phyloP scores from a whole-genome alignment of 2,329 filamentous ascomycete species.

The Penicillium nordicum region DNA sequence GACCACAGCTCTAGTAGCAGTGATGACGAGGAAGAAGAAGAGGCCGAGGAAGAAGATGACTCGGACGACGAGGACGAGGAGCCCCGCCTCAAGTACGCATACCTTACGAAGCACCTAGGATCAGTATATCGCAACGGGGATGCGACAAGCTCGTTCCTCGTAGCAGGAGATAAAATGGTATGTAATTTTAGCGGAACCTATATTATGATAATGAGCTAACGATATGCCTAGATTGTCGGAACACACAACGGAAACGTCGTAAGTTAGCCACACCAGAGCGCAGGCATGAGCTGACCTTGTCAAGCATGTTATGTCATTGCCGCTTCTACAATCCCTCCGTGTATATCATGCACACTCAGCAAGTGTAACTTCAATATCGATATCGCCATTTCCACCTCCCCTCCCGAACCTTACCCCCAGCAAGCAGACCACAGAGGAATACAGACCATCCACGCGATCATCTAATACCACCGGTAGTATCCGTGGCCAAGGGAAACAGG shows the following conservation, averaged over 20 bases:
- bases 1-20: constrained; percentile 24
- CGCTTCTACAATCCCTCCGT: constrained; percentile 74
- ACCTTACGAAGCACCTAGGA: constrained; percentile 74
- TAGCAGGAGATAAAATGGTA: constrained; percentile 96
- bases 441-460: constrained; percentile 20
- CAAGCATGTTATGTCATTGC: constrained; percentile 81
- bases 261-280: constrained; percentile 39
- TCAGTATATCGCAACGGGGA: constrained; percentile 91
- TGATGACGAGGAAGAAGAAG: constrained; percentile 38
- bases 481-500: constrained; percentile 27
- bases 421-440: constrained; percentile 32
- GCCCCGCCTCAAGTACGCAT: constrained; percentile 87
- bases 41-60: constrained; percentile 64
- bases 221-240: constrained; percentile 66
- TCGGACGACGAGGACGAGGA: constrained; percentile 89
- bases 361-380: constrained; percentile 82
- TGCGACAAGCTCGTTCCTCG: constrained; percentile 85
- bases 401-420: constrained; percentile 39
- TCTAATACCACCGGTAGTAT: constrained; percentile 31
- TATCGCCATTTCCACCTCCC: constrained; percentile 77
- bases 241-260: constrained; percentile 97
- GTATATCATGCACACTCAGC: constrained; percentile 91
- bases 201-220: constrained; percentile 28
- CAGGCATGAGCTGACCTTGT: constrained; percentile 16
- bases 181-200: constrained; percentile 17